Base-by-base conservation (phyloP, 768 basidiomycete species). In the Termitomyces sp. region DNA sequence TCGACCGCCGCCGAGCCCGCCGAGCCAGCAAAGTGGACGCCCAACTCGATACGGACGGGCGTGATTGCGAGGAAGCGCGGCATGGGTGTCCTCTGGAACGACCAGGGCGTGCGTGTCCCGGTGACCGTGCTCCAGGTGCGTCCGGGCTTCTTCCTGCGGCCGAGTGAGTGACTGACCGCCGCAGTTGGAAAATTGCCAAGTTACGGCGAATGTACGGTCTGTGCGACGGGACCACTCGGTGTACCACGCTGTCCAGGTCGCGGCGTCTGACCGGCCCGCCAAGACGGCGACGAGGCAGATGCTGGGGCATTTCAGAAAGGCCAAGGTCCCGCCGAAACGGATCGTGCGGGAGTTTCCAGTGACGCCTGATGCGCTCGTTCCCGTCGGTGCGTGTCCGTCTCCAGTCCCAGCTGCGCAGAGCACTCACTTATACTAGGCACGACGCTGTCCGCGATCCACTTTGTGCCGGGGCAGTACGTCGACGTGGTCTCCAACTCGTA, bases 381-480 rank as follows among this genome's bases (percentile, higher is more conserved):
- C 92, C 8, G 81, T 96, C 33, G 97, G 94, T 91, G 65, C 63
- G 92, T 71, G 20, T n/a, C 24, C 8, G 33, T 58, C 36, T 29
- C 36, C 51, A 54, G 36, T n/a, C 51, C n/a, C 48, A 18, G 28
- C 26, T 57, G 28, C 49, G 13, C 44, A 54, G 51, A 26, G 44
- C 13, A 4, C 26, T 55, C 26, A 52, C 1, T 8, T 47, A 33
- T 39, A 3, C 3, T 20, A 60, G 94, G 96, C 31, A 94, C 95
- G 0, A 89, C 85, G 13, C 67, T 99, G 39, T 94, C 90, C 48
- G 93, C 94, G 0, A 80, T 90, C 44, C 97, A 99, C 71, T 98
- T 96, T 65, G 97, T 98, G 8, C 97, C 97, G 0, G 97, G 97
- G 0, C 97, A 99, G 70, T 93, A 80, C 67, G 92, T 98, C 13